Percentiles rank a stretch among this genome's conserved stretches.
Conservation (phyloP, 331 rosid species). For the Cydonia oblonga region DNA sequence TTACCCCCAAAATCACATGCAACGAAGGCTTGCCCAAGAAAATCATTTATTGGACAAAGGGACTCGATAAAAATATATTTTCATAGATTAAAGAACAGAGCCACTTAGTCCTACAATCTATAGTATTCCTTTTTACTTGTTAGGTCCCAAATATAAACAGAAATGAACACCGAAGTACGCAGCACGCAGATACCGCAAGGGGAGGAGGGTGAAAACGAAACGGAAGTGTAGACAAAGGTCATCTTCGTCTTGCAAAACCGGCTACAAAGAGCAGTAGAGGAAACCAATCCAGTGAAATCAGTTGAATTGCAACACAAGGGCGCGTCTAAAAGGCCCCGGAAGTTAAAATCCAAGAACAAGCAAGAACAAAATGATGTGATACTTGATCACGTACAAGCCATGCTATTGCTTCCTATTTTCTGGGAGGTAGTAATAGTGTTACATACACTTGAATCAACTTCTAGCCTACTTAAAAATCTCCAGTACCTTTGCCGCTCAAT, state of each 20-base stretch:
- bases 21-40: too few species aligned
- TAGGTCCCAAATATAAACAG: background rate
- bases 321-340: constrained; percentile 15
- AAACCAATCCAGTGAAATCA: constrained; percentile 17
- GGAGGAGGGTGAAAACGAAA: background rate
- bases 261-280: constrained; percentile 13
- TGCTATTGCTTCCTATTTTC: constrained; percentile 21
- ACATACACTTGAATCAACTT: constrained; percentile 23
- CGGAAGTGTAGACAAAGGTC: background rate
- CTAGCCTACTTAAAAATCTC: constrained; percentile 10
- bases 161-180: background rate
- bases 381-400: constrained; percentile 32
- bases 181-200: background rate
- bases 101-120: too few species aligned
- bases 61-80: too few species aligned
- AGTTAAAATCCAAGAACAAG: constrained; percentile 16
- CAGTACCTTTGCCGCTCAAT: constrained; percentile 18
- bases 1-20: too few species aligned
- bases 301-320: constrained; percentile 19
- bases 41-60: too few species aligned
- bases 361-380: constrained; percentile 13
- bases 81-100: too few species aligned
- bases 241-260: constrained; percentile 18
- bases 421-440: constrained; percentile 18
- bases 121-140: background rate